Evolutionary conservation across 129 eudicot genomes (phyloP).

Genomic region (Scalesia atractyloides): DNA sequence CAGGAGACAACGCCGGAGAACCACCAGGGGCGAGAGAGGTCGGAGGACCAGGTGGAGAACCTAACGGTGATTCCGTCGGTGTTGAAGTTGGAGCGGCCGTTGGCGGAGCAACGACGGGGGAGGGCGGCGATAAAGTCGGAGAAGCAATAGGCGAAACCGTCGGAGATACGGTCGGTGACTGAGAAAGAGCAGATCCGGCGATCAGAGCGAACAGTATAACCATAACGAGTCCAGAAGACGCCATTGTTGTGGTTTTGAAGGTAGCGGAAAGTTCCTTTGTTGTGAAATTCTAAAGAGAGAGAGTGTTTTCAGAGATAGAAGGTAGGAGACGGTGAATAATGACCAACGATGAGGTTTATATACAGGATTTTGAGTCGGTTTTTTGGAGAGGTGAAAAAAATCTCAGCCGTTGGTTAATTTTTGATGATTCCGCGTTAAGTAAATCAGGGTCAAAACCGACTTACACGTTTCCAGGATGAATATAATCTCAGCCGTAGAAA

Average conservation of each 20-base stretch:
- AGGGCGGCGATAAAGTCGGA: constrained; percentile 42
- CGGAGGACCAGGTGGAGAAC: constrained; percentile 41
- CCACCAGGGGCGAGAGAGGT: constrained; percentile 35
- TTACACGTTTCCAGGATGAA: constrained; percentile 19
- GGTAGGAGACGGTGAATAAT: background rate
- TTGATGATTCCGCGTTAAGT: constrained; percentile 18
- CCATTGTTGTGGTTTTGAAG: constrained; percentile 32
- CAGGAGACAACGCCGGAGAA: constrained; percentile 18
- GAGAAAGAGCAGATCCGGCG: constrained; percentile 62
- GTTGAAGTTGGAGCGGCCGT: constrained; percentile 31
- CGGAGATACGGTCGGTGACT: constrained; percentile 58
- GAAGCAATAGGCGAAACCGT: constrained; percentile 38
- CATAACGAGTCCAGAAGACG: constrained; percentile 32
- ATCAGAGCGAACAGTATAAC: constrained; percentile 42
- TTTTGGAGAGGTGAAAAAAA: constrained; percentile 8
- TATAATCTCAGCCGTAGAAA: background rate
- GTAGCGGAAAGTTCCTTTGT: background rate
- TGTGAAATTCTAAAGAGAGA: constrained; percentile 4
- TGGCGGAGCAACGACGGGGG: constrained; percentile 31
- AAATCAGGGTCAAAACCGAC: constrained; percentile 1
- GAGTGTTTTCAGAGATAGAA: background rate
- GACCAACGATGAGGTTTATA: constrained; percentile 11
- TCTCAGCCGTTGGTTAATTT: constrained; percentile 18
- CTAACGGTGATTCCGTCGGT: constrained; percentile 40
- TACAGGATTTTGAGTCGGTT: constrained; percentile 28